Evolutionary conservation across 768 basidiomycete species (phyloP), one percentile per base, ranked within the genome.

Genomic region (Rhodotorula kratochvilovae): DNA sequence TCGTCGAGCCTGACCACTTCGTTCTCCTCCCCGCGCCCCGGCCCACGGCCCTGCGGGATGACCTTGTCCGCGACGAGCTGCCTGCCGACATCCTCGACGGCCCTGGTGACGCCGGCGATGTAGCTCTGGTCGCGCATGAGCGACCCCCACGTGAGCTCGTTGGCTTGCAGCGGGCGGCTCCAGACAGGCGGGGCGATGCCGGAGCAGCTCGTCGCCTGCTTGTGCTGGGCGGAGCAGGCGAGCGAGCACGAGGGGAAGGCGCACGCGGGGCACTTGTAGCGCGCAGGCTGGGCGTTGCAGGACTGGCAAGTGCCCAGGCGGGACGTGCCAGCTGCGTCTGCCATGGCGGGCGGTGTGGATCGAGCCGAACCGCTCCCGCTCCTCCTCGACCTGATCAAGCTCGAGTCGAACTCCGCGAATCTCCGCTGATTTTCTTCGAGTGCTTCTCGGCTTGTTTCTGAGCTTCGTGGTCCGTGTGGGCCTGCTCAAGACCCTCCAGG

Each of bases 121-220:
- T 74, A 76, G 45, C 55, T 56, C 62, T 70, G 63, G 50, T 76
- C 76, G 55, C 70, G 58, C 70, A 72, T 72, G 51, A 76, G 66
- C 21, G 67, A 57, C 1, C 76, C 73, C 68, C 73, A 76, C 25
- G 61, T 56, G 48, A 71, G 59, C 61, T 76, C 67, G 54, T 71
- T 74, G 19, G 73, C 68, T n/a, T 42, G 45, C 0, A 76, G n/a
- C 1, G 59, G 56, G 10, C 48, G 48, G 2, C 53, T 48, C 68
- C 68, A 70, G 42, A 72, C 46, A 7, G 70, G 70, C 42, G 68
- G 59, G 0, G 74, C 74, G 61, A 70, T 27, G n/a, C 76, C 76
- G 23, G 59, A 53, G 67, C 76, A 76, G 23, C 19, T 3, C 15
- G 11, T 16, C 27, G 51, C 66, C 39, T 31, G 3, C 35, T 76